These are phyloP conservation scores for Saturnispora serradocipensis DNA, from an alignment of 805 yeast species.

Conservation along the genomic window DNA sequence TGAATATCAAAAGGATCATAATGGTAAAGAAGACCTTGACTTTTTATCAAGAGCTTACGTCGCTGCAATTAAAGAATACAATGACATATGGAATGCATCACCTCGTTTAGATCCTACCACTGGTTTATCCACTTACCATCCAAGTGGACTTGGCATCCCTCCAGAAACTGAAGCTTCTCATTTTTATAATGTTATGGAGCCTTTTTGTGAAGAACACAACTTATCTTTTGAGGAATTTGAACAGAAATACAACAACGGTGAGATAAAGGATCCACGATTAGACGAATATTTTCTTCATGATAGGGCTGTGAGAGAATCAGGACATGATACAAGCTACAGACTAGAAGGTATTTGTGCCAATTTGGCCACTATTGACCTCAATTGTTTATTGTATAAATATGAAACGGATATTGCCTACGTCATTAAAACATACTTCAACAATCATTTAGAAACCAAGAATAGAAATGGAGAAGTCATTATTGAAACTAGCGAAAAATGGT, in stretches of 20 bases:
- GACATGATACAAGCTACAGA: constrained; percentile 90
- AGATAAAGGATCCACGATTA: constrained; percentile 64
- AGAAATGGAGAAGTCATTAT: constrained; percentile 33
- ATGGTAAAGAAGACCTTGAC: constrained; percentile 40
- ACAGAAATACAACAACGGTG: constrained; percentile 55
- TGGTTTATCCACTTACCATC: constrained; percentile 83
- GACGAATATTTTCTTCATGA: constrained; percentile 89
- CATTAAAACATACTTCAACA: constrained; percentile 47
- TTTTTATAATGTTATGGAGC: constrained; percentile 60
- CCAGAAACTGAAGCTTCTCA: constrained; percentile 94
- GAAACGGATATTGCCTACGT: constrained; percentile 73
- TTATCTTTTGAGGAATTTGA: constrained; percentile 55
- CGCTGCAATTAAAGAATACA: constrained; percentile 84
- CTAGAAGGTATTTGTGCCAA: constrained; percentile 84
- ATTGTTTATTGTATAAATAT: constrained; percentile 78
- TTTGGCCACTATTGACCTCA: constrained; percentile 84
- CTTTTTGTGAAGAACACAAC: constrained; percentile 57
- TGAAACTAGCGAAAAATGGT: constrained; percentile 48
- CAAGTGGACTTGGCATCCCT: constrained; percentile 87
- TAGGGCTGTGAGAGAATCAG: constrained; percentile 91
- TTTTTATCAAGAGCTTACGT: constrained; percentile 54
- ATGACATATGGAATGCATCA: constrained; percentile 62
- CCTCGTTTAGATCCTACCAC: constrained; percentile 70
- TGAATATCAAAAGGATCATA: constrained; percentile 36
- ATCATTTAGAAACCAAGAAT: constrained; percentile 28